Conservation (phyloP, 208 protist genomes). For the Trypanosomatidae sp. region DNA sequence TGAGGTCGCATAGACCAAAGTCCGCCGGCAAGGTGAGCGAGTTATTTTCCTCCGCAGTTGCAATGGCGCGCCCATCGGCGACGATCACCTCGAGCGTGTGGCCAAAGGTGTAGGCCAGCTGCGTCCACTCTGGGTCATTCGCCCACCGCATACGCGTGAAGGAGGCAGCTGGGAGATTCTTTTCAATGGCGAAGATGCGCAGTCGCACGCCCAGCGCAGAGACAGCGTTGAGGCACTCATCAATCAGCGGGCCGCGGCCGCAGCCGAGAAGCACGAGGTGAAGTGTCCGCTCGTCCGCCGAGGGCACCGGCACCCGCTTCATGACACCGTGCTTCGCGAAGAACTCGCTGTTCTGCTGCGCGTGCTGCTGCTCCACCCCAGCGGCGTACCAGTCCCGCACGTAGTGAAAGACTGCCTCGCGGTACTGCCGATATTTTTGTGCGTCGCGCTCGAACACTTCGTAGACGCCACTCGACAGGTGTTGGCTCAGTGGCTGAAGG, state of each 20-base stretch:
- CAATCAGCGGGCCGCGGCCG: slow-evolving; percentile 96
- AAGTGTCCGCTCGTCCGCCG: slow-evolving; percentile 31
- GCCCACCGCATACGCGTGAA: slow-evolving; percentile 74
- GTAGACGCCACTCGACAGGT: slow-evolving; percentile 97
- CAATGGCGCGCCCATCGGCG: slow-evolving; percentile 84
- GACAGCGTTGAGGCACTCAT: slow-evolving; percentile 83
- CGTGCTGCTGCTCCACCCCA: slow-evolving; percentile 35
- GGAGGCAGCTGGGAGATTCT: slow-evolving; percentile 96
- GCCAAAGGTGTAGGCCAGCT: slow-evolving; percentile 64
- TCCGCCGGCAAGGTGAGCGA: slow-evolving; percentile 38
- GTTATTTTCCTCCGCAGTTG: slow-evolving; percentile 23
- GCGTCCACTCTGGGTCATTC: slow-evolving; percentile 61
- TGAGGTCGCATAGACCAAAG: slow-evolving; percentile 92
- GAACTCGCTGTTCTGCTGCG: slow-evolving; percentile 14
- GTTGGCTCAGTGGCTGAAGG: slow-evolving; percentile 97
- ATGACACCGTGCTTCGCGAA: slow-evolving; percentile 15
- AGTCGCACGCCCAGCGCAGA: slow-evolving; percentile 60
- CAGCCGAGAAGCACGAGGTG: slow-evolving; percentile 97
- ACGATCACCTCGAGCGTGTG: slow-evolving; percentile 91
- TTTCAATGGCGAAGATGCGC: slow-evolving; percentile 97
- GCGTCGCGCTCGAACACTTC: slow-evolving; percentile 98
- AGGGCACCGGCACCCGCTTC: slow-evolving; percentile 13
- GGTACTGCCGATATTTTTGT: slow-evolving; percentile 96
- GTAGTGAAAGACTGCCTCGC: slow-evolving; percentile 80
- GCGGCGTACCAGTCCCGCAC: slow-evolving; percentile 54